Percentiles rank a stretch among this genome's conserved stretches.
Evolutionary conservation across 768 basidiomycete genomes (phyloP).

Genomic region (Suillus paluster): DNA sequence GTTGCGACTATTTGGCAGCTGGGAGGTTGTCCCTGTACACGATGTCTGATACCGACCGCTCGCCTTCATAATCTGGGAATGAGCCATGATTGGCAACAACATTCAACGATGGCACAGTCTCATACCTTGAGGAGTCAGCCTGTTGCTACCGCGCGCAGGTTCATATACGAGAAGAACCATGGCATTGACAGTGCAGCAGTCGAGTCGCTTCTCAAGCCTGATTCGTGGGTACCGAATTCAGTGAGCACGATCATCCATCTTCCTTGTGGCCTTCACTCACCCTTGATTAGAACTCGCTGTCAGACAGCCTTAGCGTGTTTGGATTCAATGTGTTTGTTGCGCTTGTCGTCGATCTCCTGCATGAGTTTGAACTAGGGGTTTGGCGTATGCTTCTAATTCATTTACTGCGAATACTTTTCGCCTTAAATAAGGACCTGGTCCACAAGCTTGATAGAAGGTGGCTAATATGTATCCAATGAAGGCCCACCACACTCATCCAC

Average conservation of each 20-base stretch:
- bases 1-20: conserved; percentile 20
- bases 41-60: conserved; percentile 18
- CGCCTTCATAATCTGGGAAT: too few relatives aligned
- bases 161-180: conserved; percentile 32
- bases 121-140: too few relatives aligned
- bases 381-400: neutral
- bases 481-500: too few relatives aligned
- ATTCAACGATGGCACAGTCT: too few relatives aligned
- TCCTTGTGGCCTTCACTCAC: too few relatives aligned
- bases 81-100: too few relatives aligned
- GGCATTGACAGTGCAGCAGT: conserved; percentile 27
- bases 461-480: too few relatives aligned
- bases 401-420: conserved; percentile 9
- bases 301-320: too few relatives aligned
- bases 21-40: conserved; percentile 25
- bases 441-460: conserved; percentile 22
- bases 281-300: too few relatives aligned
- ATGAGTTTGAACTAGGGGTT: too few relatives aligned
- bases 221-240: conserved; percentile 12
- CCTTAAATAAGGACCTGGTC: conserved; percentile 25
- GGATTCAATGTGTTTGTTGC: too few relatives aligned
- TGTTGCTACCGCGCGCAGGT: conserved; percentile 30
- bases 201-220: conserved; percentile 44
- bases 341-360: too few relatives aligned
- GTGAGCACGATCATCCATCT: conserved; percentile 15